Conservation (phyloP, 345 rosid genomes). For the Pugionium dolabratum region DNA sequence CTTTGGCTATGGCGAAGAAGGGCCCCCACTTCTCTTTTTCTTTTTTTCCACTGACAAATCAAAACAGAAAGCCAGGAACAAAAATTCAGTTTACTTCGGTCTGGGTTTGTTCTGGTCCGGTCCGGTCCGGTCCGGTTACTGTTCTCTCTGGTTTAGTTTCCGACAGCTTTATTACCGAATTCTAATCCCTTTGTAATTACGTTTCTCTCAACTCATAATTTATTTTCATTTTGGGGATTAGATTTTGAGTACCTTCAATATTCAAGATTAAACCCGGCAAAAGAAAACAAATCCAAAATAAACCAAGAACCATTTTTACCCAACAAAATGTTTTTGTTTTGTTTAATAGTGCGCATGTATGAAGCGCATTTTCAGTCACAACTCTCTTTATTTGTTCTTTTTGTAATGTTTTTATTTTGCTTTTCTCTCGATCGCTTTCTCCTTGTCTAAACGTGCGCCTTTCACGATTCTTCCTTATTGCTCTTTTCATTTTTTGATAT, state of each 20-base stretch:
- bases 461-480: constrained; percentile 21
- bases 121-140: not conserved
- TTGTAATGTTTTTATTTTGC: not conserved
- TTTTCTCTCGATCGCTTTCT: constrained; percentile 30
- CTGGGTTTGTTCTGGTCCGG: not conserved
- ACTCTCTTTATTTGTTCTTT: not conserved
- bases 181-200: not conserved
- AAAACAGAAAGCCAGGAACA: constrained; percentile 20
- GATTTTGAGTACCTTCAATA: not conserved
- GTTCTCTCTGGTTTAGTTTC: constrained; percentile 1
- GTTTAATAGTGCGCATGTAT: constrained; percentile 39
- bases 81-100: constrained; percentile 9
- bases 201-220: not conserved
- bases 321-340: not conserved
- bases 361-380: constrained; percentile 37
- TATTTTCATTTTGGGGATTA: not conserved
- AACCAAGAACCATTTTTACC: constrained; percentile 8
- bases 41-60: constrained; percentile 37
- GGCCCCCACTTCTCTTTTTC: constrained; percentile 44
- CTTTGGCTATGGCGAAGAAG: constrained; percentile 65
- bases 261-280: not conserved
- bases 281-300: not conserved
- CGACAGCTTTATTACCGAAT: not conserved
- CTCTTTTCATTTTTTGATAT: not conserved
- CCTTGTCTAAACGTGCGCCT: constrained; percentile 40